Percentiles rank a stretch among this genome's conserved stretches.
Evolutionary conservation across 306 rosid genomes (phyloP).

Genomic region (Cucumis melo): DNA sequence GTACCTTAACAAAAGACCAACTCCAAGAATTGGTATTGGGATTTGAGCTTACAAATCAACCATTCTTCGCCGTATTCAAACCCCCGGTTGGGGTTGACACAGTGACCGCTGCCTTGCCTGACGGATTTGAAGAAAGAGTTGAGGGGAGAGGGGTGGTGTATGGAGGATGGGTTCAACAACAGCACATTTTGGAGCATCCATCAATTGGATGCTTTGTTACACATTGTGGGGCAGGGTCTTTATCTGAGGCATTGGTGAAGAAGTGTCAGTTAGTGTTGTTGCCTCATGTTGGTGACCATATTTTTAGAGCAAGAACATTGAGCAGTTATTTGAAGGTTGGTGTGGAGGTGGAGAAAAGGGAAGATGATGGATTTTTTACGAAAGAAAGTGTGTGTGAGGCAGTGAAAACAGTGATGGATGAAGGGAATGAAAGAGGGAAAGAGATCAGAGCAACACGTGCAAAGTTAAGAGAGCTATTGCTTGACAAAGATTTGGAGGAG

Average conservation of each 20-base stretch:
- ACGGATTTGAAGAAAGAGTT: slow-evolving; percentile 37
- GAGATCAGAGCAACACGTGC: slow-evolving; percentile 30
- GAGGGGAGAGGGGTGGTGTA: slow-evolving; percentile 41
- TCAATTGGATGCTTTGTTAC: slow-evolving; percentile 74
- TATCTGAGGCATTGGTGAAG: slow-evolving; percentile 40
- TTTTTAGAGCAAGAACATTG: slow-evolving; percentile 35
- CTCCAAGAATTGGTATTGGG: slow-evolving; percentile 44
- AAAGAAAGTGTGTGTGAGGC: slow-evolving; percentile 36
- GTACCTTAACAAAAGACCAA: slow-evolving; percentile 24
- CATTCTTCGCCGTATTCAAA: slow-evolving; percentile 44
- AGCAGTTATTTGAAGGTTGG: slow-evolving; percentile 41
- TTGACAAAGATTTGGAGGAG: slow-evolving; percentile 26
- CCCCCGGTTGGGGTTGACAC: slow-evolving; percentile 31
- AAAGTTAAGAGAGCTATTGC: slow-evolving; percentile 36
- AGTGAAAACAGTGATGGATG: slow-evolving; percentile 26
- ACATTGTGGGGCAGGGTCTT: slow-evolving; percentile 68
- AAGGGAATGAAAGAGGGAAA: slow-evolving; percentile 23
- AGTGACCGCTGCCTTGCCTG: slow-evolving; percentile 35
- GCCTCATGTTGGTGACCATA: slow-evolving; percentile 41
- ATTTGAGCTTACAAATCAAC: slow-evolving; percentile 45
- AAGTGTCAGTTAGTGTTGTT: slow-evolving; percentile 44
- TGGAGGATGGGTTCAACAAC: slow-evolving; percentile 63
- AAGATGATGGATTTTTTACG: slow-evolving; percentile 40
- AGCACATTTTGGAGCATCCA: slow-evolving; percentile 40
- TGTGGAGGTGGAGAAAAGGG: slow-evolving; percentile 42